These are phyloP conservation scores for Cordyceps javanica DNA, from an alignment of 2,329 filamentous ascomycete genomes.

Conservation along the genomic window DNA sequence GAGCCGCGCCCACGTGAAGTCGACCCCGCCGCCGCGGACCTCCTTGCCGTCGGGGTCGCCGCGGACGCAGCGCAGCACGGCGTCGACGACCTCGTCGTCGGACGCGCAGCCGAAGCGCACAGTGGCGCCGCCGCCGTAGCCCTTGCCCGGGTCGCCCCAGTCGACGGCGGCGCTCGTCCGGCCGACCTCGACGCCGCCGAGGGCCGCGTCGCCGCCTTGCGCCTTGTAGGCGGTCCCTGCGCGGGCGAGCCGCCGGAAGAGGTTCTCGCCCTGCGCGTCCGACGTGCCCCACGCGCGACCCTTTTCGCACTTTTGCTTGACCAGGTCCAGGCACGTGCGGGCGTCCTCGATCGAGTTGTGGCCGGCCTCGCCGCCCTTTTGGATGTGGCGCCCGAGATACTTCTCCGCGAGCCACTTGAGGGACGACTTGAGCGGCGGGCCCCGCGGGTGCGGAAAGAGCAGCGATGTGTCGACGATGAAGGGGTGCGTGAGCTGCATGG, in stretches of 20 bases:
- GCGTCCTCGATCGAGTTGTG: slow-evolving; percentile 95
- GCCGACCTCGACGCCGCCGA: slow-evolving; percentile 47
- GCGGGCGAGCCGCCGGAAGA: slow-evolving; percentile 75
- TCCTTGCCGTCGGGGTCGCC: slow-evolving; percentile 53
- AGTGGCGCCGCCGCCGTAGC: slow-evolving; percentile 50
- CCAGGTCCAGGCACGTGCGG: slow-evolving; percentile 80
- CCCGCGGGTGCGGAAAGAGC: slow-evolving; percentile 83
- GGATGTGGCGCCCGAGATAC: slow-evolving; percentile 80
- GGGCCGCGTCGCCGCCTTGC: slow-evolving; percentile 52
- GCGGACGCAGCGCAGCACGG: slow-evolving; percentile 50
- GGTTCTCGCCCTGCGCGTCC: slow-evolving; percentile 74
- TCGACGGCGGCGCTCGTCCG: slow-evolving; percentile 75
- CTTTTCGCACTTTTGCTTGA: slow-evolving; percentile 94
- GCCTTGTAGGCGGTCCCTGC: slow-evolving; percentile 56
- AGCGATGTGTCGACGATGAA: slow-evolving; percentile 91
- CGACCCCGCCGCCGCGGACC: slow-evolving; percentile 54
- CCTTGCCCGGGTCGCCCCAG: slow-evolving; percentile 72
- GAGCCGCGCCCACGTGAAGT: slow-evolving; percentile 62
- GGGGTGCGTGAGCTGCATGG: slow-evolving; percentile 80
- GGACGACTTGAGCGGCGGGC: slow-evolving; percentile 81
- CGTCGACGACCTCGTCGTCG: slow-evolving; percentile 52
- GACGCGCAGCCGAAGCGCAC: slow-evolving; percentile 50
- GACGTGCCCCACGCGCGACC: slow-evolving; percentile 79
- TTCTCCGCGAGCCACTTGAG: slow-evolving; percentile 86
- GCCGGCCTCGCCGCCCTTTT: slow-evolving; percentile 67